Percentiles rank a stretch among this genome's conserved stretches.
Evolutionary conservation across 1,284 basidiomycete genomes (phyloP).

Genomic region (Sporisorium reilianum): DNA sequence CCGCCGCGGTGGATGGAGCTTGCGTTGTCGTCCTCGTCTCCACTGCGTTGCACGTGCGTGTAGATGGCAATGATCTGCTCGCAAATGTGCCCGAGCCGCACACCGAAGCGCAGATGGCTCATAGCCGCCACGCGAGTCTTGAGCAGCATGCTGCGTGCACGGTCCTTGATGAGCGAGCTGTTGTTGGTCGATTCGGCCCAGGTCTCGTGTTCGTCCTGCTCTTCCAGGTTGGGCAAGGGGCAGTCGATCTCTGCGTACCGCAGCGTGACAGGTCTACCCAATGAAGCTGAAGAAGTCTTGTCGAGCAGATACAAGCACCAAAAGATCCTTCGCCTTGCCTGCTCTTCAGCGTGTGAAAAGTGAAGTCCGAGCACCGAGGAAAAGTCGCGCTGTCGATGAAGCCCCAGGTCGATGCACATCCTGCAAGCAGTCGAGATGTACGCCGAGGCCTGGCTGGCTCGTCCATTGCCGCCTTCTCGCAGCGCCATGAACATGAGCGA

Average conservation of each 20-base stretch:
- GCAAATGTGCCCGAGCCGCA: constrained; percentile 39
- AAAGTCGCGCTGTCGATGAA: constrained; percentile 52
- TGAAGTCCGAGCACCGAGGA: constrained; percentile 38
- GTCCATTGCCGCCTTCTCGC: constrained; percentile 55
- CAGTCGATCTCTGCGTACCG: constrained; percentile 59
- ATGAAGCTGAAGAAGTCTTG: constrained; percentile 49
- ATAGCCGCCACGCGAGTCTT: constrained; percentile 46
- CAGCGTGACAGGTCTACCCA: constrained; percentile 57
- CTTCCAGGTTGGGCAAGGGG: constrained; percentile 50
- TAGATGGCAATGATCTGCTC: constrained; percentile 56
- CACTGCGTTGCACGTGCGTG: constrained; percentile 36
- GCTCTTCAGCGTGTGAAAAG: constrained; percentile 52
- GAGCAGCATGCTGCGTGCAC: constrained; percentile 34
- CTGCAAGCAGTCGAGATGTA: constrained; percentile 52
- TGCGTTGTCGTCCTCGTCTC: constrained; percentile 16
- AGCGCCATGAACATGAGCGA: constrained; percentile 58
- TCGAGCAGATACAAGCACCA: constrained; percentile 57
- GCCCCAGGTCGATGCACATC: constrained; percentile 57
- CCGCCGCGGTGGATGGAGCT: background rate
- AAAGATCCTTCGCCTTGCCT: constrained; percentile 49
- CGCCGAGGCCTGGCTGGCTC: constrained; percentile 46
- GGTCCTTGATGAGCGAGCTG: constrained; percentile 44
- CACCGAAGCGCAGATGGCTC: constrained; percentile 38
- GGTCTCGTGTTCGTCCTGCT: constrained; percentile 47
- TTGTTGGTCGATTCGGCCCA: constrained; percentile 54